phyloP scores from a whole-genome alignment of 163 green algal species.

The Scenedesmus sp. region DNA sequence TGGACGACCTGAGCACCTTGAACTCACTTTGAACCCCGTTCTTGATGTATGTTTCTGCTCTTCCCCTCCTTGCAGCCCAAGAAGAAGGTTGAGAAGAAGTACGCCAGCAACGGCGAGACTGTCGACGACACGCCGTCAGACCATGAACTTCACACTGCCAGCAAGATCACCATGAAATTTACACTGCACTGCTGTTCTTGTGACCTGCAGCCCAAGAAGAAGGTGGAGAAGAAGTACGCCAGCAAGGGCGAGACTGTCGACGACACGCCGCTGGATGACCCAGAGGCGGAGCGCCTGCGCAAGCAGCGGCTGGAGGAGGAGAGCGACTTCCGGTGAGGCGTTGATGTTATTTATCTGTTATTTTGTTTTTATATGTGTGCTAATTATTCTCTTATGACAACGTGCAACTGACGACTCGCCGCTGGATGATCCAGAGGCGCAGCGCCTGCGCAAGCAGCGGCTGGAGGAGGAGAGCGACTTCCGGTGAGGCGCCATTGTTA shows the following conservation, averaged over 20 bases:
- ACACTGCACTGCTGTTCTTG: not conserved
- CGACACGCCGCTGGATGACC: conserved; percentile 83
- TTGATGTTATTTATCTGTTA: not conserved
- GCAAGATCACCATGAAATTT: not conserved
- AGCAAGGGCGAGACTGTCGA: conserved; percentile 59
- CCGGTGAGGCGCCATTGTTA: not conserved
- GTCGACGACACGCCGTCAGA: conserved; percentile 56
- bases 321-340: conserved; percentile 32
- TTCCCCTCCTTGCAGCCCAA: conserved; percentile 68
- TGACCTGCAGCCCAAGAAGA: conserved; percentile 79
- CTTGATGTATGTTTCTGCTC: not conserved
- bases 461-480: conserved; percentile 49
- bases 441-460: conserved; percentile 83
- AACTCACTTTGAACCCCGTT: not conserved
- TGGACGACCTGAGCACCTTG: no score
- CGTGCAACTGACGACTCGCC: conserved; percentile 43
- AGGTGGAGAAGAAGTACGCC: conserved; percentile 79
- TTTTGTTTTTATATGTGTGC: not conserved
- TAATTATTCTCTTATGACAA: not conserved
- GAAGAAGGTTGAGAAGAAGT: conserved; percentile 82
- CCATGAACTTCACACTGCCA: not conserved
- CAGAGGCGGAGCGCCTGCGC: conserved; percentile 81
- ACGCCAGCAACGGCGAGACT: conserved; percentile 54
- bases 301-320: conserved; percentile 71
- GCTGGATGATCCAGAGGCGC: conserved; percentile 84